Base-by-base conservation (phyloP, 2,329 filamentous ascomycete genomes). In the Fusarium haematococcum region DNA sequence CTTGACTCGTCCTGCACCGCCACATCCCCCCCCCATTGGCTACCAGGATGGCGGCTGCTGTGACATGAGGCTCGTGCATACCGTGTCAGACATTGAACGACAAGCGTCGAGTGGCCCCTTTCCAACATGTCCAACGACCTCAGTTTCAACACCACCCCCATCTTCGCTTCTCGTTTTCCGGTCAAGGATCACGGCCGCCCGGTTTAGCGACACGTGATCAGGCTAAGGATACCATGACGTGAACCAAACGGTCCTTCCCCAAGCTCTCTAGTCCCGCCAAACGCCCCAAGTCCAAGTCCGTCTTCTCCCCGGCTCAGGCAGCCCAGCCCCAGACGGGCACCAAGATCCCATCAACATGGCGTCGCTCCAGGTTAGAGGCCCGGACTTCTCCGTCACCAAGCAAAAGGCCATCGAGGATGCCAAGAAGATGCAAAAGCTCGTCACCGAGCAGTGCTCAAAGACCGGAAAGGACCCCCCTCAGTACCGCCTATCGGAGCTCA, bases 401-500 rank as follows among this genome's bases (percentile, higher is more conserved):
- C 85, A 87, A 74, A 90, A 90, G 79, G 91, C 91, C 61, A 83
- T 92, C 35, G 89, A 93, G 79, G 92, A 94, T 87, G 92, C 92
- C 35, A 88, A 88, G 75, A 90, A 92, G 75, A 93, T 93, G 91
- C 90, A 93, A 81, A 85, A 86, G 56, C 83, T 88, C 3, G 90
- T 94, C 32, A 84, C 89, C 57, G 91, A 93, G 73, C 86, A 90
- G 69, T 91, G 91, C 73, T 86, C 86, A 65, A 90, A 89, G 66
- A 84, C 85, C 35, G 89, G 90, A 43, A 89, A 90, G 67, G 87
- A 90, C 30, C 85, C 89, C 6, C 93, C 92, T 2, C 88, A 87
- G 16, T 94, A 94, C 75, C 87, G 88, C n/a, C 90, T 95, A 39
- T 86, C 89, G 14, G 92, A 94, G 81, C 85, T 94, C 65, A 94